Evolutionary conservation across 1,139 yeast genomes (phyloP).

Genomic region (Taphrina flavorubra): DNA sequence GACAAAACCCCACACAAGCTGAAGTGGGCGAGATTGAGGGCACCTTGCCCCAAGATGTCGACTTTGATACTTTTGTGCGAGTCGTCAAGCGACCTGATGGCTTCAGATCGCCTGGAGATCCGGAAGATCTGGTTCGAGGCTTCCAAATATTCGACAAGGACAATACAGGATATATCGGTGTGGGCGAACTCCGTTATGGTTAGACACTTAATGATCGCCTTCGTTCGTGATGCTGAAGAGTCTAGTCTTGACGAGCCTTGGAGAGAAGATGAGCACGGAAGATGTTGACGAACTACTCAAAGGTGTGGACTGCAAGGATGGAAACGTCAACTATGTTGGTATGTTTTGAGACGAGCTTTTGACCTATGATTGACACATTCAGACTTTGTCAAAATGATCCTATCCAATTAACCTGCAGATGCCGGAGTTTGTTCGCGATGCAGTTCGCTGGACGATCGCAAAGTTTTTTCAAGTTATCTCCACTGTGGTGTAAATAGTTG

Average conservation of each 20-base stretch:
- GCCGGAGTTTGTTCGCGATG: background rate
- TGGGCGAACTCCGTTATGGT: conserved; percentile 90
- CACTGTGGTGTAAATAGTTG: too few species aligned
- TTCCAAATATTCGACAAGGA: conserved; percentile 98
- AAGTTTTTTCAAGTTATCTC: too few species aligned
- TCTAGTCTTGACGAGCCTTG: conserved; percentile 77
- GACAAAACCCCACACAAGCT: conserved; percentile 95
- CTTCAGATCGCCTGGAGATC: conserved; percentile 86
- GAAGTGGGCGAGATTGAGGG: conserved; percentile 71
- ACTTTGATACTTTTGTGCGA: conserved; percentile 77
- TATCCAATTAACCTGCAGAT: conserved; percentile 68
- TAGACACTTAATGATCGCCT: conserved; percentile 14
- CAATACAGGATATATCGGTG: conserved; percentile 92
- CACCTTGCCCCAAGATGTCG: conserved; percentile 56
- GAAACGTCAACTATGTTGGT: conserved; percentile 88
- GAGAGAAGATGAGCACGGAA: conserved; percentile 84
- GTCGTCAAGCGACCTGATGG: conserved; percentile 88
- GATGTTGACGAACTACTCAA: conserved; percentile 96
- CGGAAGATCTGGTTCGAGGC: conserved; percentile 95
- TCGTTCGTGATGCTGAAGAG: background rate
- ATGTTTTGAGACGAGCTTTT: background rate
- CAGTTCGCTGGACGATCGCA: too few species aligned
- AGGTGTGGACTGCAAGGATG: conserved; percentile 92
- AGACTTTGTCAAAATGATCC: conserved; percentile 86
- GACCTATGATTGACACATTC: background rate